Base-by-base conservation (phyloP, 495 filamentous ascomycete species). In the Aspergillus indologenus region DNA sequence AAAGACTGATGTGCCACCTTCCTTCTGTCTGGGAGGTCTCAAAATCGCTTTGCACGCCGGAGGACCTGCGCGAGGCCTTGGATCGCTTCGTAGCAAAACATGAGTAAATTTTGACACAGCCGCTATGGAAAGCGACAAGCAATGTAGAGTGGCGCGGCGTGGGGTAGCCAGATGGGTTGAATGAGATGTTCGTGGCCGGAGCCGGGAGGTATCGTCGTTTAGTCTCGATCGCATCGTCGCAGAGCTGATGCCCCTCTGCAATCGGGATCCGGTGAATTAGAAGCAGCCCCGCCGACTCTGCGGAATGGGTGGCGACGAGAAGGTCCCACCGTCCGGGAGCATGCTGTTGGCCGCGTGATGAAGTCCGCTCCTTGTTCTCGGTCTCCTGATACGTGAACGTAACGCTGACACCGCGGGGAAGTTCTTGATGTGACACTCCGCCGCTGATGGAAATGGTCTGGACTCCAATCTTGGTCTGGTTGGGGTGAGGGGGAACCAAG, bases 1-100 rank as follows among this genome's bases (percentile, higher is more conserved):
- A 88, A 48, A 92, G 77, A 20, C 87, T 86, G 42, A 90, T 73
- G 3, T 89, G 77, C 87, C 88, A 92, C 43, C 71, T 71, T 11
- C 80, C 74, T 54, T 78, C 73, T 14, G 69, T 67, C 18, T 74
- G 70, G 5, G 65, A 66, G 9, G 66, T 62, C 23, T 74, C 72
- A 21, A 66, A 68, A 14, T 75, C 69, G 49, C 66, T 68, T 15
- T 71, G 66, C 3, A 71, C 43, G 14, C 45, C 57, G 5, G 67
- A 71, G 1, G 61, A 57, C 9, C 69, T 63, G 9, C 73, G 69
- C 2, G 64, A 62, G 8, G 63, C 26, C 42, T 69, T 74, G 1
- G 65, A 60, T 5, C 54, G 53, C 50, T 64, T 74, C 18, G 61
- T 68, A 24, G 72, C 68, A 21, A 80, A 72, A 53, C 77, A 81